These are phyloP conservation scores for Kwoniella heveanensis DNA, from an alignment of 768 basidiomycete genomes.

Conservation along the genomic window DNA sequence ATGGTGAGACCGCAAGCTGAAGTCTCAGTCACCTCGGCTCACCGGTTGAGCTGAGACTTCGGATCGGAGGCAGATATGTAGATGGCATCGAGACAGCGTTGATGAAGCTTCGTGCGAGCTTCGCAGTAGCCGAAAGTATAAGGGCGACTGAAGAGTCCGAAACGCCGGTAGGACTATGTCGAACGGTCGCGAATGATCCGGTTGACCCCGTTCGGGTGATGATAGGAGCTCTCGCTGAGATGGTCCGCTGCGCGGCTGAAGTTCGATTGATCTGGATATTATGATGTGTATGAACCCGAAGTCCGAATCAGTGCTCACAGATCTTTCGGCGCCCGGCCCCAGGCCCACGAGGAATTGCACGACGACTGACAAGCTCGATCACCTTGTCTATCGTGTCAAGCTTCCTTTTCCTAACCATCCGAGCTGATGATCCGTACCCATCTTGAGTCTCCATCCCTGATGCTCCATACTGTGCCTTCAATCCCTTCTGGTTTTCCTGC, in stretches of 20 bases:
- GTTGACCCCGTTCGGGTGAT: too few species aligned
- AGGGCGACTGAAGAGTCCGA: background rate
- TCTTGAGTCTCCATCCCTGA: too few species aligned
- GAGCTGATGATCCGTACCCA: constrained; percentile 14
- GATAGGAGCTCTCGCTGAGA: background rate
- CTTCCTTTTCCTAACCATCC: background rate
- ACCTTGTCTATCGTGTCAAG: constrained; percentile 21
- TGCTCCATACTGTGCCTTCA: too few species aligned
- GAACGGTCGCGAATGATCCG: too few species aligned
- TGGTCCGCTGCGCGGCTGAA: background rate
- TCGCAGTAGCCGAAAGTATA: background rate
- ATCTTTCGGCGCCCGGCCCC: too few species aligned
- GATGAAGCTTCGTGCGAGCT: constrained; percentile 5
- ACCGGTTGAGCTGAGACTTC: constrained; percentile 12
- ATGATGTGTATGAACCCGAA: too few species aligned
- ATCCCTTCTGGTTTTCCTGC: too few species aligned
- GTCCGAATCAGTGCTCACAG: background rate
- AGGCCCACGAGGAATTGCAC: background rate
- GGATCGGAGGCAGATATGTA: background rate
- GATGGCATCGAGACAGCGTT: background rate
- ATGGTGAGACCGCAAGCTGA: too few species aligned
- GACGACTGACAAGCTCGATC: constrained; percentile 31
- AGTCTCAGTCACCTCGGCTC: background rate
- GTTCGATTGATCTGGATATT: constrained; percentile 9
- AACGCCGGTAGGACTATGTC: too few species aligned